Conservation (phyloP, 1,284 basidiomycete genomes). For the Trichosporon ovoides region DNA sequence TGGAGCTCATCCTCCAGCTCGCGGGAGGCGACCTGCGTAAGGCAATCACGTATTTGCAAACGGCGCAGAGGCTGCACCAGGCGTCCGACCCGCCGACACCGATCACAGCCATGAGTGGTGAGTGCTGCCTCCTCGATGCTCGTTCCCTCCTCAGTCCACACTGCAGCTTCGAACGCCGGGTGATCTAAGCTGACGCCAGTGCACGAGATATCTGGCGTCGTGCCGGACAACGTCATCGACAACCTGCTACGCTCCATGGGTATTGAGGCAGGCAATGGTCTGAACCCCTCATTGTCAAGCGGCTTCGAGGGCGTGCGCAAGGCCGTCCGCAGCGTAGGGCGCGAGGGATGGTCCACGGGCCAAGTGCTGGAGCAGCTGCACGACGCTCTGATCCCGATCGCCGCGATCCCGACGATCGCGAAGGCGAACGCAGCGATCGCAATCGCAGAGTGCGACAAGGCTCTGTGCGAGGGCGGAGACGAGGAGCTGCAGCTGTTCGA, state of each 20-base stretch:
- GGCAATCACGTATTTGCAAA: conserved; percentile 98
- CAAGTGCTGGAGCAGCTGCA: conserved; percentile 92
- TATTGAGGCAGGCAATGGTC: conserved; percentile 57
- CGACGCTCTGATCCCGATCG: conserved; percentile 79
- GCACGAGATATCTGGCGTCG: conserved; percentile 95
- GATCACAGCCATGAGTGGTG: conserved; percentile 58
- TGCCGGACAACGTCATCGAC: conserved; percentile 69
- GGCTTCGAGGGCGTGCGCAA: conserved; percentile 65
- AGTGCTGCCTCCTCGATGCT: conserved; percentile 15
- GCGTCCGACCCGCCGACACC: conserved; percentile 64
- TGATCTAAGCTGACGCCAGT: conserved; percentile 54
- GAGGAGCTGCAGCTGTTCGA: conserved; percentile 94
- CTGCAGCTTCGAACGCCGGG: too few species aligned
- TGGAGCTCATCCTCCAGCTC: conserved; percentile 46
- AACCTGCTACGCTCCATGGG: conserved; percentile 70
- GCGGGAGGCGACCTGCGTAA: conserved; percentile 92
- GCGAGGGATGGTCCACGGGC: conserved; percentile 87
- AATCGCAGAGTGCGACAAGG: conserved; percentile 94
- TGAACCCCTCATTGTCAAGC: conserved; percentile 55
- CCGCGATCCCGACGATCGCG: conserved; percentile 69
- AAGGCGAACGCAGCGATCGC: conserved; percentile 78
- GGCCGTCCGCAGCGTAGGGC: conserved; percentile 69
- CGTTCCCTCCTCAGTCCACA: too few species aligned
- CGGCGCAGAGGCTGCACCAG: conserved; percentile 75
- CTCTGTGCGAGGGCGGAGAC: conserved; percentile 93